Base-by-base conservation (phyloP, 139 green algal genomes). In the Coccomyxa sp. region DNA sequence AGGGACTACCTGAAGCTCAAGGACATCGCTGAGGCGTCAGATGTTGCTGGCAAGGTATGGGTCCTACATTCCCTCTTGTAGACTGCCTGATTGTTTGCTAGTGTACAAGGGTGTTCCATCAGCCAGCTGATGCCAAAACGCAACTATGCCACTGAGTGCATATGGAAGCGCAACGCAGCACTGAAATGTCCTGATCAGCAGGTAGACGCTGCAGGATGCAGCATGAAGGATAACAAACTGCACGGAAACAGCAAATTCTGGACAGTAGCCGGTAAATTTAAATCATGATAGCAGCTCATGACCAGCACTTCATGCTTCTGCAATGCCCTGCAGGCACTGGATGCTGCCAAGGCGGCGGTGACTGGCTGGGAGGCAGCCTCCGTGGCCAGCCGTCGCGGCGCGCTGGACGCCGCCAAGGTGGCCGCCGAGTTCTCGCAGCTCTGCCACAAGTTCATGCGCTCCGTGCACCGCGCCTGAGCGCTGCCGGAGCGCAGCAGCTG, bases 1-100 rank as follows among this genome's bases (percentile, higher is more conserved):
- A n/a, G 38, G 7, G 58, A 80, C 58, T 80, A 74, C 75, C 58
- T 74, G 34, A 80, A 80, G 55, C 75, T 80, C 36, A 74, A 74
- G 58, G 75, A 80, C 8, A 64, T 74, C 37, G 75, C 75, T 9
- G 55, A 74, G 55, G 75, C 75, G 18, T 80, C 75, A 6, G 58
- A 74, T 37, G 37, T 80, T 14, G 75, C 75, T 35, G 38, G 38
- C 75, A 80, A 74, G 75, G 75, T 68, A 34, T 34, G 36, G 24
- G 31, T 27, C 24, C 14, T 8, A 33, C 68, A 39, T 72, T 22
- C 68, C 34, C 68, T n/a, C n/a, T n/a, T n/a, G n/a, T n/a, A n/a
- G n/a, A n/a, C n/a, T n/a, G n/a, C n/a, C n/a, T n/a, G n/a, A n/a
- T n/a, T n/a, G n/a, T n/a, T n/a, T n/a, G n/a, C n/a, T n/a, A n/a